phyloP scores from a whole-genome alignment of 1,284 basidiomycete species.

The Malassezia nana region DNA sequence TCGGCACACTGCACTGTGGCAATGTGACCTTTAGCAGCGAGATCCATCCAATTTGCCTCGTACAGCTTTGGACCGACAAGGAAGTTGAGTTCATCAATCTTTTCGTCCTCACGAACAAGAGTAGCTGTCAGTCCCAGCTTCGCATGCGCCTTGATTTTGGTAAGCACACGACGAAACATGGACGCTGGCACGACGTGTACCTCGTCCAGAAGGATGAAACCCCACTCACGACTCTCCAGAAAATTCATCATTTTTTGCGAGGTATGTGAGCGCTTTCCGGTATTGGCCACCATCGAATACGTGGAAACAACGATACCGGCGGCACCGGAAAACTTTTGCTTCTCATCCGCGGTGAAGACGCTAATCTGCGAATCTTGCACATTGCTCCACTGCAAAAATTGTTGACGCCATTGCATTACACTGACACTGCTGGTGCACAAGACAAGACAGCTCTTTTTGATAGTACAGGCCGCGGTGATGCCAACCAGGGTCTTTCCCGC shows the following conservation, averaged over 20 bases:
- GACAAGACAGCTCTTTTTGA: conserved; percentile 97
- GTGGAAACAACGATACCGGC: conserved; percentile 47
- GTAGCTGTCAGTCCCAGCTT: conserved; percentile 56
- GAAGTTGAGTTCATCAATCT: conserved; percentile 96
- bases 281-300: conserved; percentile 49
- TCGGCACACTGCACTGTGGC: conserved; percentile 94
- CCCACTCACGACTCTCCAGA: conserved; percentile 46
- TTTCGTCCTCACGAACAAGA: conserved; percentile 95
- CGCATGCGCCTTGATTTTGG: conserved; percentile 47
- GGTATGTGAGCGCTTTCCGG: conserved; percentile 46
- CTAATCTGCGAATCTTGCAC: conserved; percentile 47
- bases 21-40: conserved; percentile 97
- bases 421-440: conserved; percentile 57
- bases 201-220: conserved; percentile 47
- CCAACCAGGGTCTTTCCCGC: conserved; percentile 98
- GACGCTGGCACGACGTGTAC: conserved; percentile 48
- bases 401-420: conserved; percentile 47
- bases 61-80: conserved; percentile 99
- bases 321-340: conserved; percentile 46
- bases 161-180: conserved; percentile 48
- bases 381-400: conserved; percentile 48
- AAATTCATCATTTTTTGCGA: conserved; percentile 50
- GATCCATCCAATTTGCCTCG: conserved; percentile 99
- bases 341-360: conserved; percentile 46
- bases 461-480: conserved; percentile 96